Percentiles rank a stretch among this genome's conserved stretches.
phyloP scores from a whole-genome alignment of 1,284 basidiomycete species.

The Apiotrichum domesticum region DNA sequence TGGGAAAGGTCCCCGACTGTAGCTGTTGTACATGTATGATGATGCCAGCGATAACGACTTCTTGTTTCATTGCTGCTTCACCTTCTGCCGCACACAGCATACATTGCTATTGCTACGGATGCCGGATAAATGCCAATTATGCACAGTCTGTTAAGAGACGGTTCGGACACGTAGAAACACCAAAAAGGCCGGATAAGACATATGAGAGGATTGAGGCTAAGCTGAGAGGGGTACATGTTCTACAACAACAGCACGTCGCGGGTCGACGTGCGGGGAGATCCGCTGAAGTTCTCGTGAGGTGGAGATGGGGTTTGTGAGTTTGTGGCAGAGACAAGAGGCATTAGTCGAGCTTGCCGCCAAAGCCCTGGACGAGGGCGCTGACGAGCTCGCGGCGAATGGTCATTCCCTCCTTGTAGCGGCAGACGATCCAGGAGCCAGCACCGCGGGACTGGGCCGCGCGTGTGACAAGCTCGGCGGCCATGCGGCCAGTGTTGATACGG shows the following conservation, averaged over 20 bases:
- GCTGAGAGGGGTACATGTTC: neutral
- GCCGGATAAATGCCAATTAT: no score
- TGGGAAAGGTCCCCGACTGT: no score
- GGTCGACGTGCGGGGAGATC: neutral
- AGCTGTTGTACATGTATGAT: no score
- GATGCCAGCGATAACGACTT: no score
- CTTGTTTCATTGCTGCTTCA: no score
- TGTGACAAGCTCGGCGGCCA: constrained; percentile 46
- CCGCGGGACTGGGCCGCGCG: constrained; percentile 37
- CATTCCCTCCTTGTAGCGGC: constrained; percentile 43
- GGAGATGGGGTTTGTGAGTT: neutral
- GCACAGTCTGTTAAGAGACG: no score
- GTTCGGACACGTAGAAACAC: no score
- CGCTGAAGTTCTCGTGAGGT: neutral
- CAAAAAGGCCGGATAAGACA: no score
- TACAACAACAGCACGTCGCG: constrained; percentile 1
- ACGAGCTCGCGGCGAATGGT: constrained; percentile 39
- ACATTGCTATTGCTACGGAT: no score
- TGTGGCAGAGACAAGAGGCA: neutral
- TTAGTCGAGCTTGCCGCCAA: constrained; percentile 41
- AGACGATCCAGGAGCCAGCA: constrained; percentile 35
- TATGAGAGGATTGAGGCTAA: no score
- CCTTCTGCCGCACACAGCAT: no score
- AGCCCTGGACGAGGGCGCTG: constrained; percentile 37
- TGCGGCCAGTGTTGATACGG: constrained; percentile 45